phyloP scores from a whole-genome alignment of 2,329 filamentous ascomycete species.

The Kalmusia sp. region DNA sequence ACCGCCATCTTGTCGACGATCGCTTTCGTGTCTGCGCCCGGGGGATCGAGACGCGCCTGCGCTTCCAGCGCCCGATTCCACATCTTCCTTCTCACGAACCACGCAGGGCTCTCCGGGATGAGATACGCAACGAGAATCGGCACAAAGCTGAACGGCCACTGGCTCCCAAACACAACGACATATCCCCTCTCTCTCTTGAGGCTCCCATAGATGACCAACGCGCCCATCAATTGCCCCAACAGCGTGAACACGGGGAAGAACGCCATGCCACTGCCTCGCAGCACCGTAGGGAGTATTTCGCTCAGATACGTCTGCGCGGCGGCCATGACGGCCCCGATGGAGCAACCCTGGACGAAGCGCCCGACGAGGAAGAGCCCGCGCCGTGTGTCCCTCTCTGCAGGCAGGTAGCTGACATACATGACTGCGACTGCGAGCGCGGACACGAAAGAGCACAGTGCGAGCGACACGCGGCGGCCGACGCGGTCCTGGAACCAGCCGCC shows the following conservation, averaged over 20 bases:
- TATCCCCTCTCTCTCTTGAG: conserved; percentile 44
- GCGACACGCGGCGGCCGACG: conserved; percentile 30
- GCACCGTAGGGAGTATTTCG: conserved; percentile 55
- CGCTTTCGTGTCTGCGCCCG: conserved; percentile 39
- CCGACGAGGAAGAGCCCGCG: conserved; percentile 51
- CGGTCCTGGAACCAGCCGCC: conserved; percentile 37
- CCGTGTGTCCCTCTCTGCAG: conserved; percentile 26
- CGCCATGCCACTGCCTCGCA: conserved; percentile 57
- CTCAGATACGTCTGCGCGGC: conserved; percentile 57
- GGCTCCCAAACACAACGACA: conserved; percentile 51
- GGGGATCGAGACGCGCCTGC: conserved; percentile 58
- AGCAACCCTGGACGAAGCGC: conserved; percentile 55
- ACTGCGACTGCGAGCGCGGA: conserved; percentile 37
- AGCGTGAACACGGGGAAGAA: conserved; percentile 59
- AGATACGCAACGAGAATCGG: conserved; percentile 53
- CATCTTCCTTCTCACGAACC: conserved; percentile 52
- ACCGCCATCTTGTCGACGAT: conserved; percentile 33
- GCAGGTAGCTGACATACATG: conserved; percentile 39
- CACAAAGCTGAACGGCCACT: conserved; percentile 54
- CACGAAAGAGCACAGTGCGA: conserved; percentile 31
- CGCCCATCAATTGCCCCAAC: conserved; percentile 57
- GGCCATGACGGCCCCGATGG: conserved; percentile 54
- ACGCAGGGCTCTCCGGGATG: conserved; percentile 61
- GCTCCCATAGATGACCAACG: conserved; percentile 46
- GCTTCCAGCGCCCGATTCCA: conserved; percentile 52